Evolutionary conservation across 2,329 filamentous ascomycete genomes (phyloP).

Genomic region (Myriangium duriaei): DNA sequence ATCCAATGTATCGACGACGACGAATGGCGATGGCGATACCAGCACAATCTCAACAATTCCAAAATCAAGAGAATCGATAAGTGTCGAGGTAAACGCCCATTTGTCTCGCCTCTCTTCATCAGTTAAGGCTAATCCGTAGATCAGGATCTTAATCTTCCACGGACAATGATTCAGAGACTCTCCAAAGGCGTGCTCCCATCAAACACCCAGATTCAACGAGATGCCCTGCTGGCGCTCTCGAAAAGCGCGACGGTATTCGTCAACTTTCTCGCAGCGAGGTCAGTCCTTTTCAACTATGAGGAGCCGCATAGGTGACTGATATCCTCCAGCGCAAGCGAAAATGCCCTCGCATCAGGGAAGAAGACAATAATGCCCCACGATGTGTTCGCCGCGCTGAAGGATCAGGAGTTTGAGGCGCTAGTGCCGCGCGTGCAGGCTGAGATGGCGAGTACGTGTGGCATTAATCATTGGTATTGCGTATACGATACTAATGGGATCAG

Average conservation of each 20-base stretch:
- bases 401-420: constrained; percentile 62
- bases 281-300: constrained; percentile 25
- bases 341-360: constrained; percentile 52
- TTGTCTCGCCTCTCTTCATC: not conserved
- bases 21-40: constrained; percentile 26
- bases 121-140: constrained; percentile 11
- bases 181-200: constrained; percentile 69
- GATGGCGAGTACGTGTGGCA: constrained; percentile 50
- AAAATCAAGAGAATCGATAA: constrained; percentile 20
- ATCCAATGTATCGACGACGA: constrained; percentile 31
- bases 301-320: not conserved
- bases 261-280: constrained; percentile 66
- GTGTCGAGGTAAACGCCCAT: constrained; percentile 29
- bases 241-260: constrained; percentile 78
- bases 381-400: constrained; percentile 65
- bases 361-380: constrained; percentile 68
- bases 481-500: too few species aligned
- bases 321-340: constrained; percentile 55
- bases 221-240: constrained; percentile 64
- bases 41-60: constrained; percentile 16
- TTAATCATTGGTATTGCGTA: not conserved
- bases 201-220: constrained; percentile 73
- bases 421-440: constrained; percentile 60
- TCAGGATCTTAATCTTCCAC: constrained; percentile 64
- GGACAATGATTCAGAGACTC: constrained; percentile 67